phyloP scores from a whole-genome alignment of 768 basidiomycete genomes.

The Podaxis mareebaensis region DNA sequence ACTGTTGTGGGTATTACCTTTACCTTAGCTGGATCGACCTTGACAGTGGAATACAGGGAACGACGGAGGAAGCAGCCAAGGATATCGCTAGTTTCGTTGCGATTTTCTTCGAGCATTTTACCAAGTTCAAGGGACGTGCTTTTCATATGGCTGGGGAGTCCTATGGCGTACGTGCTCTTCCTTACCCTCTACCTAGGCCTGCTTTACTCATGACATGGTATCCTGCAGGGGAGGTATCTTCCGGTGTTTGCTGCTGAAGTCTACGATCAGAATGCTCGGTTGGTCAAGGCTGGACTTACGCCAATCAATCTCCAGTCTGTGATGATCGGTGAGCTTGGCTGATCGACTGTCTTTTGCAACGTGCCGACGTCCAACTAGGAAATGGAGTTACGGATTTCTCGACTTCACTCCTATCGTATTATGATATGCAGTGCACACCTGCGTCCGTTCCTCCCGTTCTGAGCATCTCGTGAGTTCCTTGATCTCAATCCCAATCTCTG shows the following conservation, averaged over 20 bases:
- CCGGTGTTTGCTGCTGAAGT: slow-evolving; percentile 78
- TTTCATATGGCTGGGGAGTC: slow-evolving; percentile 77
- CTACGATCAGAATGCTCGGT: slow-evolving; percentile 65
- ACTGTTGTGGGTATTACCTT: slow-evolving; percentile 42
- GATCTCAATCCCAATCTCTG: slow-evolving; percentile 14
- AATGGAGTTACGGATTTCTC: slow-evolving; percentile 64
- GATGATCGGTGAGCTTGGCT: slow-evolving; percentile 56
- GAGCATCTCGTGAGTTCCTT: slow-evolving; percentile 48
- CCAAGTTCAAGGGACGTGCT: slow-evolving; percentile 63
- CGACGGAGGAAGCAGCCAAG: slow-evolving; percentile 65
- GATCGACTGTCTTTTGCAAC: background rate
- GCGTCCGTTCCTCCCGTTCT: slow-evolving; percentile 48
- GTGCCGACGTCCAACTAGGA: slow-evolving; percentile 32
- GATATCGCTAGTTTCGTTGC: slow-evolving; percentile 72
- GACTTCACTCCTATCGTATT: slow-evolving; percentile 41
- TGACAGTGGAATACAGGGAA: slow-evolving; percentile 38
- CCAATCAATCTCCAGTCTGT: slow-evolving; percentile 67
- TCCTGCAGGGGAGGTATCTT: slow-evolving; percentile 61
- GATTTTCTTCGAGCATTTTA: slow-evolving; percentile 77
- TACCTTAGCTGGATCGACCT: background rate
- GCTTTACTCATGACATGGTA: slow-evolving; percentile 1
- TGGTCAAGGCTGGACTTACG: slow-evolving; percentile 54
- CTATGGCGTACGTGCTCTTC: slow-evolving; percentile 55
- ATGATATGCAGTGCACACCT: slow-evolving; percentile 56
- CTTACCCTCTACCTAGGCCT: background rate